phyloP scores from a whole-genome alignment of 768 basidiomycete genomes.

The Mycena rosella region DNA sequence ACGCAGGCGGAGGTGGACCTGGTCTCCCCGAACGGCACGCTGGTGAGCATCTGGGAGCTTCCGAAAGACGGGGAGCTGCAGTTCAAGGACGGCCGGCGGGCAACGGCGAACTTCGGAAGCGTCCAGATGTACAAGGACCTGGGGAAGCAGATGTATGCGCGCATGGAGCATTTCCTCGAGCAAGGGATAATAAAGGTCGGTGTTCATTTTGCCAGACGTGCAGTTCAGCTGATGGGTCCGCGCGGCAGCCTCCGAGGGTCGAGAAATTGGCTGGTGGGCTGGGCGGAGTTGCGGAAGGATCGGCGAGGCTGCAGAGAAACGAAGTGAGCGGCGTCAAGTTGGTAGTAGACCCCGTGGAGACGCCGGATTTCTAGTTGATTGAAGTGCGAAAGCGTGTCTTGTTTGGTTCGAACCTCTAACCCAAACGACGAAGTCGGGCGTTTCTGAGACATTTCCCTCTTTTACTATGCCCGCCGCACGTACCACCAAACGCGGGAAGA shows the following conservation, averaged over 20 bases:
- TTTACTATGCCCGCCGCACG: constrained; percentile 25
- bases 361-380: not conserved
- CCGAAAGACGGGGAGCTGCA: not conserved
- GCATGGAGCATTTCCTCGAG: not conserved
- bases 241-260: not conserved
- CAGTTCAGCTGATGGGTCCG: not conserved
- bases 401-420: not conserved
- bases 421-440: not conserved
- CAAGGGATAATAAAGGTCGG: not conserved
- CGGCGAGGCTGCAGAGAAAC: not conserved
- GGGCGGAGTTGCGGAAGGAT: not conserved
- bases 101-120: not conserved
- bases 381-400: not conserved
- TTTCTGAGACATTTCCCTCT: not conserved
- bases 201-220: not conserved
- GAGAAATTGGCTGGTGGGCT: not conserved
- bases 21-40: not conserved
- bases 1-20: constrained; percentile 3
- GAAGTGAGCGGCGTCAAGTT: not conserved
- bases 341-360: not conserved
- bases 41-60: not conserved
- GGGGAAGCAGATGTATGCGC: constrained; percentile 6
- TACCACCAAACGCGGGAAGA: constrained; percentile 26
- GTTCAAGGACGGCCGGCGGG: constrained; percentile 2
- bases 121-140: not conserved